Base-by-base conservation (phyloP, 2,329 filamentous ascomycete genomes). In the Xenoacremonium recifei region DNA sequence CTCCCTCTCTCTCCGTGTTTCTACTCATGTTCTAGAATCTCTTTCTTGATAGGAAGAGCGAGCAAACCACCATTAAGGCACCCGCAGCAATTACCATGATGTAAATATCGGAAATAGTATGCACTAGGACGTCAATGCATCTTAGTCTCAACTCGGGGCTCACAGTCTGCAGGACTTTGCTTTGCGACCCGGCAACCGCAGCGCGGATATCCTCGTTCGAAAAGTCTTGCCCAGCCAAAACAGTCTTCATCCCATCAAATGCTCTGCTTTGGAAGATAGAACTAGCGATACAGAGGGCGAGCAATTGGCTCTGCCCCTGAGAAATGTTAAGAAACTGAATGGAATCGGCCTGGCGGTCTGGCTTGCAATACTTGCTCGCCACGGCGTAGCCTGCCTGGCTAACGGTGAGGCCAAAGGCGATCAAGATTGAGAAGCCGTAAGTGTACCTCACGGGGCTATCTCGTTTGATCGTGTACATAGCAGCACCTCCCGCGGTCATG, bases 261-360 rank as follows among this genome's bases (percentile, higher is more conserved):
- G 44, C 44, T 6, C 40, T 43, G 32, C 18, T 49, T 35, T 49
- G 44, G 29, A 49, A 49, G 25, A 49, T 37, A 19, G 47, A 38
- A 20, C 41, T 49, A 3, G 47, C 47, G 23, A 47, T 39, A 11
- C 33, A 29, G 15, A 49, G 47, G 0, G 38, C 41, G 2, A 49
- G 35, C 44, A 49, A 39, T 25, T 49, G 47, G 21, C 47, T 49
- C 30, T 45, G 37, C 10, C 47, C 47, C 5, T 49, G 47, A 4
- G 47, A 44, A 20, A 47, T 44, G 30, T 49, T 49, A 10, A 49
- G 23, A 16, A 49, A 49, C 35, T 49, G 47, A 13, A 49, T 47
- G 13, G 32, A 39, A 5, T 49, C 47, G 3, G 47, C 19, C 11
- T 44, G 19, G 13, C 47, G 31, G n/a, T 45, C 38, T 7, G 44